Percentiles rank a stretch among this genome's conserved stretches.
phyloP scores from a whole-genome alignment of 768 basidiomycete species.

The Boletus sensibilis region DNA sequence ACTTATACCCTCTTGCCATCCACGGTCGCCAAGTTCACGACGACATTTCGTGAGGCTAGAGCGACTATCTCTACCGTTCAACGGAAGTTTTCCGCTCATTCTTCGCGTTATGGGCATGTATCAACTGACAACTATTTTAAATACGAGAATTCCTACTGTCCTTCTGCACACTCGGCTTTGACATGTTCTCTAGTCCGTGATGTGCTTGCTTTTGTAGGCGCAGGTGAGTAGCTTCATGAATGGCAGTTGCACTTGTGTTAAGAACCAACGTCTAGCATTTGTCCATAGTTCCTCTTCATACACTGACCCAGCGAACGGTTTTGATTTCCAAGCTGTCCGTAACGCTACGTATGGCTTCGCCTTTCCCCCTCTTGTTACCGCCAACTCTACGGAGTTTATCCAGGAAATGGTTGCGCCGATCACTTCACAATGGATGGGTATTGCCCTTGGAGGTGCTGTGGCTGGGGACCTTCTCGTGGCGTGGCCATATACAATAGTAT shows the following conservation, averaged over 20 bases:
- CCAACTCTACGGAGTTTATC: not conserved
- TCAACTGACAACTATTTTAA: not conserved
- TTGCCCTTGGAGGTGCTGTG: too few relatives aligned
- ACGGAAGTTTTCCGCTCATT: not conserved
- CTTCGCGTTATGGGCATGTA: not conserved
- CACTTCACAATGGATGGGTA: constrained; percentile 4
- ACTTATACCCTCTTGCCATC: not conserved
- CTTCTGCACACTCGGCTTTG: not conserved
- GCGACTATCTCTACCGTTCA: not conserved
- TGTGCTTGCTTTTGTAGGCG: not conserved
- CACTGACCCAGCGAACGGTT: not conserved
- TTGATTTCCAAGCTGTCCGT: not conserved
- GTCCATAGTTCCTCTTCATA: not conserved
- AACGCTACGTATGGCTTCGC: not conserved
- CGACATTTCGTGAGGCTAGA: not conserved
- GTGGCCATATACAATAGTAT: not conserved
- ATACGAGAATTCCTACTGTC: not conserved
- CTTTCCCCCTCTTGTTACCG: too few relatives aligned
- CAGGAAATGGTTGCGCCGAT: constrained; percentile 11
- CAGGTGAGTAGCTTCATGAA: not conserved
- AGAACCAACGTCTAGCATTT: not conserved
- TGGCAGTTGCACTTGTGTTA: not conserved
- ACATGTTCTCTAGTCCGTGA: not conserved
- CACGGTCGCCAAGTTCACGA: not conserved
- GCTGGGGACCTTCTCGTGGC: too few relatives aligned